Evolutionary conservation across 2,329 filamentous ascomycete species (phyloP).

Genomic region (Pochonia chlamydosporia): DNA sequence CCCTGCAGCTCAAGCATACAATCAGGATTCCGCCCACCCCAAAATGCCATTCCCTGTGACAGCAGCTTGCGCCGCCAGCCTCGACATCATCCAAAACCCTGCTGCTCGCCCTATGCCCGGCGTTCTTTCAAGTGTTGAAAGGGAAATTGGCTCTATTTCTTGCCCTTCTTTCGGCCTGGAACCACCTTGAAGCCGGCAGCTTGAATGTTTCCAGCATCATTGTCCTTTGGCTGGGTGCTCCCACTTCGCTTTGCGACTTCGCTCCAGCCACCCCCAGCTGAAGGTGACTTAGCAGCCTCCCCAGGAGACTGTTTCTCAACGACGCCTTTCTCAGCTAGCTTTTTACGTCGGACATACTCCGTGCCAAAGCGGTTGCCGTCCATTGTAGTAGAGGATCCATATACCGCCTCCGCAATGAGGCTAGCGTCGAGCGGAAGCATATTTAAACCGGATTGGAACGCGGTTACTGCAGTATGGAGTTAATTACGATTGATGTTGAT

Average conservation of each 20-base stretch:
- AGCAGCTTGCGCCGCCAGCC: neutral
- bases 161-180: constrained; percentile 84
- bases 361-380: constrained; percentile 90
- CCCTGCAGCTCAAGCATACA: neutral
- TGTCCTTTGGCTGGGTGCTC: constrained; percentile 35
- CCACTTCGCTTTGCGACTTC: constrained; percentile 94
- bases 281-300: constrained; percentile 38
- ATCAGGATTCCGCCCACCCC: neutral
- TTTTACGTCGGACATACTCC: constrained; percentile 89
- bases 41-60: neutral
- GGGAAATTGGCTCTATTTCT: constrained; percentile 46
- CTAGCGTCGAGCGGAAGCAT: constrained; percentile 70
- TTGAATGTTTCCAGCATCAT: constrained; percentile 33
- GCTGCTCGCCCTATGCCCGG: constrained; percentile 3
- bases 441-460: constrained; percentile 71
- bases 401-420: constrained; percentile 86
- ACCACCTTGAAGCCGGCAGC: constrained; percentile 81
- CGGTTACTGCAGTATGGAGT: constrained; percentile 55
- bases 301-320: constrained; percentile 65
- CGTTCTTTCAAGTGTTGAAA: constrained; percentile 11
- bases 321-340: constrained; percentile 86
- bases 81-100: neutral
- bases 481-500: neutral
- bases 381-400: constrained; percentile 80
- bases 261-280: constrained; percentile 71